These are phyloP conservation scores for Thalassia testudinum DNA, from an alignment of 116 monocot species.

Conservation along the genomic window DNA sequence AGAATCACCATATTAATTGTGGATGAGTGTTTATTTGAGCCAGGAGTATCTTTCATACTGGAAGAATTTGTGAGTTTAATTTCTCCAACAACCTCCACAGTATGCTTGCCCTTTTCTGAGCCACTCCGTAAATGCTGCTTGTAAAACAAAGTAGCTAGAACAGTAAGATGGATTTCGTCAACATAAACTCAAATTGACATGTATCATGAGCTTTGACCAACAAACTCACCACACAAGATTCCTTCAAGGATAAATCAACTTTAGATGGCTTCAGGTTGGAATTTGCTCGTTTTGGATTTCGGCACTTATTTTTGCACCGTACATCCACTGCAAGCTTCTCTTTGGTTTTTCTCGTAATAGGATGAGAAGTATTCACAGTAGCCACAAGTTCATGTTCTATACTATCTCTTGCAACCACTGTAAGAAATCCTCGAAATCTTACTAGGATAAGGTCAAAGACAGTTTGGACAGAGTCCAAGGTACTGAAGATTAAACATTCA, in stretches of 20 bases:
- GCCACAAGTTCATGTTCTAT: conserved; percentile 69
- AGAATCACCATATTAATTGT: not conserved
- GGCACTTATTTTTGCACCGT: conserved; percentile 43
- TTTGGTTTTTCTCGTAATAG: conserved; percentile 16
- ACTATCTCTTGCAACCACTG: conserved; percentile 40
- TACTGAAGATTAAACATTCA: conserved; percentile 66
- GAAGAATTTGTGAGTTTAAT: not conserved
- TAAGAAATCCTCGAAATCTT: conserved; percentile 53
- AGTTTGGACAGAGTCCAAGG: conserved; percentile 37
- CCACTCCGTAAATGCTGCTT: too few species aligned
- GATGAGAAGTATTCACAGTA: conserved; percentile 9
- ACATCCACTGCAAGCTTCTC: conserved; percentile 11
- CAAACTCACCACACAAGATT: conserved; percentile 10
- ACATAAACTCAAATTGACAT: too few species aligned
- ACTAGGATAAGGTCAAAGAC: conserved; percentile 46
- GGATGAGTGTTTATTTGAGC: not conserved
- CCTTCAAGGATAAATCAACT: conserved; percentile 8
- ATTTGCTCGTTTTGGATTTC: conserved; percentile 26
- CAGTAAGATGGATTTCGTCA: too few species aligned
- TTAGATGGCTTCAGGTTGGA: conserved; percentile 3
- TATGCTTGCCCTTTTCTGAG: too few species aligned
- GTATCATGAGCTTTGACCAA: not conserved
- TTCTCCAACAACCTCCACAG: too few species aligned
- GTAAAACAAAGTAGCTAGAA: too few species aligned
- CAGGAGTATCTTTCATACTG: not conserved